Base-by-base conservation (phyloP, 331 rosid species). In the Arachis monticola region DNA sequence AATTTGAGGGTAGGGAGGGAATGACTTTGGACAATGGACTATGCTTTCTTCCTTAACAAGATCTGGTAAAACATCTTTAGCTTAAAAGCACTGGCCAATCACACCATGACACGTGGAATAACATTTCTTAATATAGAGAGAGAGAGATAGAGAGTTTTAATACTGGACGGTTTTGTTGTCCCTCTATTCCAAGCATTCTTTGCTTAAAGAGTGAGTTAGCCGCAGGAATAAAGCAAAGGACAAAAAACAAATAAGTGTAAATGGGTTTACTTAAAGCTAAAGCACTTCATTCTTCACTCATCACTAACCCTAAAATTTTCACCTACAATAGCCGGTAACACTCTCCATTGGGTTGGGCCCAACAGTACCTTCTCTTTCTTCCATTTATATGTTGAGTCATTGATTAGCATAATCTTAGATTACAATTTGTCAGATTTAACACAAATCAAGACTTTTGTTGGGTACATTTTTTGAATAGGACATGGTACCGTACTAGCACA, bases 121-220 rank as follows among this genome's bases (percentile, higher is more conserved):
- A 68, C 80, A 81, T 74, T 66, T 67, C 60, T 2, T 57, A 47
- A 59, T 41, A 46, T 27, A 14, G 64, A 63, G 55, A 53, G 47
- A 52, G 48, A 46, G 79, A 76, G 48, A 72, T 75, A 80, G 70
- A 76, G 14, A 62, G 52, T 32, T 80, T 35, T 50, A 46, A 66
- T 78, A 67, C 72, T 65, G 63, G 69, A 44, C 7, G 76, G 79
- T 80, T 86, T 80, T 42, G 65, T 61, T 87, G 92, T 90, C 89
- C 87, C 89, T 92, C 83, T 69, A 67, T 77, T 81, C 81, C 87
- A 88, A 87, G 87, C 91, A 88, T 88, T 88, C 96, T 88, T 92
- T 92, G 87, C 96, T 84, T 90, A 85, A 90, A 90, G 91, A 82
- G 85, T 75, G 86, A 64, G 94, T 85, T 85, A 81, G 83, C 88